phyloP scores from a whole-genome alignment of 345 rosid genomes.

The Citrus mangshanensis region DNA sequence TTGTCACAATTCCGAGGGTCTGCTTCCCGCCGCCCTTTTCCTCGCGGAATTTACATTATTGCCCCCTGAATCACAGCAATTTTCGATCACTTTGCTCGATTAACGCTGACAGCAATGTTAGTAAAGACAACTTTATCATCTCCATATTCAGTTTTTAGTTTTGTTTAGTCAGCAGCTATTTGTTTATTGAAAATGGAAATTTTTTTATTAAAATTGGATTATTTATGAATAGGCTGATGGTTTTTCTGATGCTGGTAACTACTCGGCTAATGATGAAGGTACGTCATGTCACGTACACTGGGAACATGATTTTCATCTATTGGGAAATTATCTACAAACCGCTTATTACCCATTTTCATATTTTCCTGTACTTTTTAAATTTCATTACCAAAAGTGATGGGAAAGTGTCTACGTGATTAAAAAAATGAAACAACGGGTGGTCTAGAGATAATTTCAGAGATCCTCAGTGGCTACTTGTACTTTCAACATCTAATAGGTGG shows the following conservation, averaged over 20 bases:
- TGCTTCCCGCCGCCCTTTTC: neutral
- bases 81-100: slow-evolving; percentile 20
- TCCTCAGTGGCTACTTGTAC: no score
- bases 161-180: no score
- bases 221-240: slow-evolving; percentile 29
- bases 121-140: slow-evolving; percentile 2
- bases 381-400: no score
- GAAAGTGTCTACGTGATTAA: no score
- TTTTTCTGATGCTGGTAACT: slow-evolving; percentile 15
- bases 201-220: neutral
- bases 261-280: slow-evolving; percentile 28
- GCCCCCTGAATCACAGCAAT: neutral
- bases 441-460: no score
- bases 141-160: neutral
- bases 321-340: no score
- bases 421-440: no score
- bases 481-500: no score
- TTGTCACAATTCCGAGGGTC: neutral
- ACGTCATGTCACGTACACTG: neutral
- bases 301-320: neutral
- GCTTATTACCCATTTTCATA: no score
- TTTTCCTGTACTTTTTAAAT: no score
- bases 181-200: neutral
- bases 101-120: slow-evolving; percentile 28
- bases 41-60: neutral